Conservation (phyloP, 2,329 filamentous ascomycete species). For the Epichloe sp. region DNA sequence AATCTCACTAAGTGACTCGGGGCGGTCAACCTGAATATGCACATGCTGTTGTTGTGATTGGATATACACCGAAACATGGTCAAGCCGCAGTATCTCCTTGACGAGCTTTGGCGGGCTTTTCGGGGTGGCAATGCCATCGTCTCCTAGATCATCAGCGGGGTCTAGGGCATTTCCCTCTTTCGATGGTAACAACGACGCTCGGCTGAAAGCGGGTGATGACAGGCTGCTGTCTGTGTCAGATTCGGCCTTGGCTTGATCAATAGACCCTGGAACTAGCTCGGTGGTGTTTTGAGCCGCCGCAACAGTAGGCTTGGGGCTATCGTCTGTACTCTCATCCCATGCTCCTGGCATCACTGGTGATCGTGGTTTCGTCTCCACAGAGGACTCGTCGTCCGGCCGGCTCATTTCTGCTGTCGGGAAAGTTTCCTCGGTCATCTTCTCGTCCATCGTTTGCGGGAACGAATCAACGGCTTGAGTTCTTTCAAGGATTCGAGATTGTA, state of each 20-base stretch:
- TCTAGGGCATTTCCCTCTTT: not conserved
- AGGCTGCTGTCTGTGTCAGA: conserved; percentile 12
- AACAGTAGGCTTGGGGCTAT: not conserved
- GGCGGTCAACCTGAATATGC: conserved; percentile 19
- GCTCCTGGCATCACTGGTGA: conserved; percentile 34
- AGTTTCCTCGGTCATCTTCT: not conserved
- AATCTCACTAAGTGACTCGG: conserved; percentile 16
- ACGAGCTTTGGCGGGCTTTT: conserved; percentile 40
- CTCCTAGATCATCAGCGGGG: conserved; percentile 2
- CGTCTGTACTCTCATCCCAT: conserved; percentile 27
- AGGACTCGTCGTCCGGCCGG: not conserved
- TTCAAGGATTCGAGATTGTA: not conserved
- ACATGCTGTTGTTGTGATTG: conserved; percentile 36
- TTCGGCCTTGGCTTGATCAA: not conserved
- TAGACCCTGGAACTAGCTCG: not conserved
- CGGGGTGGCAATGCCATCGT: conserved; percentile 27
- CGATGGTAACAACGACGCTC: conserved; percentile 9
- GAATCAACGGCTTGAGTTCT: not conserved
- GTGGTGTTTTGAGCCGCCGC: not conserved
- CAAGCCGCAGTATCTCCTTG: conserved; percentile 39
- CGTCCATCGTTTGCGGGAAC: not conserved
- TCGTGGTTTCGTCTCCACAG: not conserved
- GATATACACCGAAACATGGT: conserved; percentile 39
- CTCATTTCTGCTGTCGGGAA: not conserved
- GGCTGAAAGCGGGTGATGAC: conserved; percentile 18